Evolutionary conservation across 768 basidiomycete genomes (phyloP).

Genomic region (Mycena indigotica): DNA sequence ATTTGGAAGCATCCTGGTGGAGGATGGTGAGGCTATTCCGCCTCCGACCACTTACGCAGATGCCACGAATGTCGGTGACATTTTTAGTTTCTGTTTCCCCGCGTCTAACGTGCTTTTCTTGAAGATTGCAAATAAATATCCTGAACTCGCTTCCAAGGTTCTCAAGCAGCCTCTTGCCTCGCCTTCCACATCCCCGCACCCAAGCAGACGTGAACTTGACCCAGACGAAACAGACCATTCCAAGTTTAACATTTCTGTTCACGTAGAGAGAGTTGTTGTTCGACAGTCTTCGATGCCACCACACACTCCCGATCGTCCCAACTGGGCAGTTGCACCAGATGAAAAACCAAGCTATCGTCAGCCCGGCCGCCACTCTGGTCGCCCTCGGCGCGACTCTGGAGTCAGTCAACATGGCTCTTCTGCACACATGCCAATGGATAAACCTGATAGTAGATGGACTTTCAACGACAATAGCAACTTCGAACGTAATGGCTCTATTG

Average conservation of each 20-base stretch:
- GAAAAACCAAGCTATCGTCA: not conserved
- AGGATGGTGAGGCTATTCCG: slow-evolving; percentile 22
- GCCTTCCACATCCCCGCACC: slow-evolving; percentile 5
- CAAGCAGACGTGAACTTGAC: slow-evolving; percentile 9
- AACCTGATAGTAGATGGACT: not conserved
- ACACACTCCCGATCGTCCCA: slow-evolving; percentile 34
- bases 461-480: not conserved
- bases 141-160: slow-evolving; percentile 36
- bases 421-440: not conserved
- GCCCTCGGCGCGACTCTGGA: not conserved
- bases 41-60: slow-evolving; percentile 40
- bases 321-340: slow-evolving; percentile 39
- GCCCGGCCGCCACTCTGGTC: not conserved
- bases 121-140: slow-evolving; percentile 38
- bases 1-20: not conserved
- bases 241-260: not conserved
- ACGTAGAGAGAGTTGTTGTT: not conserved
- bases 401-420: not conserved
- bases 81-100: not conserved
- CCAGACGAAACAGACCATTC: not conserved
- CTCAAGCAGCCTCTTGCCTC: slow-evolving; percentile 34
- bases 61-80: slow-evolving; percentile 40
- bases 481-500: not conserved
- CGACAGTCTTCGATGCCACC: not conserved
- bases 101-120: not conserved